Base-by-base conservation (phyloP, 768 basidiomycete genomes). In the Rhizopogon sp. region DNA sequence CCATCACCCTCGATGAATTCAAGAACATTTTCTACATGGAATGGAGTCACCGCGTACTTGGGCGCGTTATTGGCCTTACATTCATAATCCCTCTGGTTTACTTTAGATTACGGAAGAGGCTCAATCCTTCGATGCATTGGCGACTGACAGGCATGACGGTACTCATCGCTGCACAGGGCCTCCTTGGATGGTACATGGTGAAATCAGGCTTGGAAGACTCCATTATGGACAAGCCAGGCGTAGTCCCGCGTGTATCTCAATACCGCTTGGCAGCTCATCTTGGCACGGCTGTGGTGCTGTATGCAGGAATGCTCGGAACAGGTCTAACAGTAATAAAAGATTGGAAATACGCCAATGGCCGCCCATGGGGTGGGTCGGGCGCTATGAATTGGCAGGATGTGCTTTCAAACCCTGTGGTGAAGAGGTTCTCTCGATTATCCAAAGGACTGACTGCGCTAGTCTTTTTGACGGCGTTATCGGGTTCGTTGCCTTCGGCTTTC, bases 171-270 rank as follows among this genome's bases (percentile, higher is more conserved):
- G 85, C 83, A 17, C 94, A 99, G 70, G 97, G 97, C 44, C 78
- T 82, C 17, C 78, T 99, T 17, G 97, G 97, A 28, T 99, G 97
- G 97, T 98, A 98, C 76, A 99, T 99, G 97, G 97, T 99, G 53
- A 89, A 95, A 69, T 98, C 94, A 11, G 97, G 97, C 1, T 77
- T 99, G 10, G 89, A 94, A 62, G 83, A 90, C 52, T 81, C 88
- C 10, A 75, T 91, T 52, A 78, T 98, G 73, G 79, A 85, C 6
- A 86, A 80, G 7, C 89, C 90, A 3, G 88, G 87, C 14, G 86
- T 90, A 10, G 88, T 96, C 6, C 95, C 97, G 2, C 87, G 97
- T 6, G 97, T 99, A 8, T 94, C 92, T 16, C 97, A 99, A 68
- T 99, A 99, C 69, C 81, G 97, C 10, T 83, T 99, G 25, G 97